Percentiles rank a stretch among this genome's conserved stretches.
Conservation (phyloP, 257 asterid genomes). For the Capsicum chinense region DNA sequence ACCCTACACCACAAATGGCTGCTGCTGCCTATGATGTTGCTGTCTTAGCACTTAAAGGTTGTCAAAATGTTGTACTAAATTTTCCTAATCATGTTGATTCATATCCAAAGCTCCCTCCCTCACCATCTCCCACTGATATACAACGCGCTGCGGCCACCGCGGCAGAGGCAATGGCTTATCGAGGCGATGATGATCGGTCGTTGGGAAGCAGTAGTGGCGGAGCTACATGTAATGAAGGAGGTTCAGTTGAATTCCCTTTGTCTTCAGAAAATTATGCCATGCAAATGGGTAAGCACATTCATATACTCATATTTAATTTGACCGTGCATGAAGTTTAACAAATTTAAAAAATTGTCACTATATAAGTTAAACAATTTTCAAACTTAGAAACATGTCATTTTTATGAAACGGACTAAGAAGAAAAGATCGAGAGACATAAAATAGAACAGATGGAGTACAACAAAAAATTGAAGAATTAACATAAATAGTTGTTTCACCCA, state of each 20-base stretch:
- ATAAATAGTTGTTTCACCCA: too few relatives aligned
- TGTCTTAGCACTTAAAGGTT: slow-evolving; percentile 46
- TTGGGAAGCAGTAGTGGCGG: neutral
- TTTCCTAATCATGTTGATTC: slow-evolving; percentile 40
- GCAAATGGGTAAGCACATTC: slow-evolving; percentile 20
- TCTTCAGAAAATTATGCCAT: neutral
- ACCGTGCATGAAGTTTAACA: neutral
- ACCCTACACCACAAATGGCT: slow-evolving; percentile 54
- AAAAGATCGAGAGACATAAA: neutral
- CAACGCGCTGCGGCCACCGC: slow-evolving; percentile 52
- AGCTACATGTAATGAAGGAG: neutral
- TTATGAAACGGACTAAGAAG: neutral
- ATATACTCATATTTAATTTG: neutral
- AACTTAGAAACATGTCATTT: too few relatives aligned
- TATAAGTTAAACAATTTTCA: too few relatives aligned
- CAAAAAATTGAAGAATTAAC: too few relatives aligned
- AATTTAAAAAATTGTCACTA: too few relatives aligned
- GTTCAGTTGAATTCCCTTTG: neutral
- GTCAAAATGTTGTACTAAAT: slow-evolving; percentile 40
- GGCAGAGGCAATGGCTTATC: slow-evolving; percentile 28
- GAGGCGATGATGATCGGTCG: neutral
- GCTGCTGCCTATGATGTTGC: slow-evolving; percentile 58
- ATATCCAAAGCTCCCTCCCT: slow-evolving; percentile 47
- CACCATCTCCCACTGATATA: slow-evolving; percentile 50
- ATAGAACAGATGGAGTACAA: neutral